Base-by-base conservation (phyloP, 768 basidiomycete species). In the Agrocybe pediades region DNA sequence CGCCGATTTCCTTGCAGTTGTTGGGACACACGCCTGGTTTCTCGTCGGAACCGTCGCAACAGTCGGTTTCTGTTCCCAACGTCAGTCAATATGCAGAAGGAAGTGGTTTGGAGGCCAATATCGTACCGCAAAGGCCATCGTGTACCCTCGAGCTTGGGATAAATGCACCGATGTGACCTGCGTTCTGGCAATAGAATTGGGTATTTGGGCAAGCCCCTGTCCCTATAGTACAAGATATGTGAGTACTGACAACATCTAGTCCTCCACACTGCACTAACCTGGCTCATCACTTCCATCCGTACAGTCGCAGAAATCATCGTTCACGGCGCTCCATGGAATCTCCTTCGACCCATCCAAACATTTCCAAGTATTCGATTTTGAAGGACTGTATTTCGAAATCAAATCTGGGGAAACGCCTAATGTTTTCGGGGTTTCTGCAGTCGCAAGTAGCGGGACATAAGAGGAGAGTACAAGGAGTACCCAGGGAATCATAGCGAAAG, bases 31-130 rank as follows among this genome's bases (percentile, higher is more conserved):
- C 76, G 16, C 93, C 93, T 9, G 82, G 70, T 21, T 76, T 80
- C 72, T 99, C 97, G 70, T 99, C 96, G 0, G 94, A 93, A 11
- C 96, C 96, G 61, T 99, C 96, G 64, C 96, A 99, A 63, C 96
- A 99, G 65, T 92, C 84, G 0, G 82, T 79, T 67, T 99, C 96
- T 97, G 59, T 5, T 17, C 3, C 15, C n/a, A n/a, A n/a, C n/a
- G 4, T 19, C 43, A 74, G 39, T 70, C 61, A 46, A 29, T 9
- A 21, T 26, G 19, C 26, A 1, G 17, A 19, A 9, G 13, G 24
- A 39, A 11, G 39, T 5, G 17, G 1, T 13, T n/a, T n/a, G n/a
- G 16, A n/a, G 5, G 25, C 11, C 2, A 27, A 33, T 23, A 9
- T 74, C 88, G 17, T 65, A 93, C 94, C 95, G 68, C 96, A 99